Percentiles rank a stretch among this genome's conserved stretches.
Conservation (phyloP, 495 filamentous ascomycete species). For the Cercophora scortea region DNA sequence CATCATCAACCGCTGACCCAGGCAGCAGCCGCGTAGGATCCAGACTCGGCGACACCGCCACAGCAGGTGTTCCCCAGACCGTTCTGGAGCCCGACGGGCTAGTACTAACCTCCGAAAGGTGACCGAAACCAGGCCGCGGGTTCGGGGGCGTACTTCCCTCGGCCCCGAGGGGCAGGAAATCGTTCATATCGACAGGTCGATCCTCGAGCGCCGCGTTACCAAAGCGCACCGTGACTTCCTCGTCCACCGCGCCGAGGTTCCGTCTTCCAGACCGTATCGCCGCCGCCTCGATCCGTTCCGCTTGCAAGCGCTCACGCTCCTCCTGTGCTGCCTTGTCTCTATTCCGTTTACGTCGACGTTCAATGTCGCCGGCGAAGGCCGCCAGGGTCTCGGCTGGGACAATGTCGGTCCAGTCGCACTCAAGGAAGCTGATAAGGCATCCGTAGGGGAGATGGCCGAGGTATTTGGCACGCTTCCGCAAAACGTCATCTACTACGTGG, state of each 20-base stretch:
- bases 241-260: constrained; percentile 25
- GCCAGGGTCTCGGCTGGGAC: constrained; percentile 68
- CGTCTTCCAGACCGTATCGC: constrained; percentile 35
- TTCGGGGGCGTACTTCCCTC: constrained; percentile 31
- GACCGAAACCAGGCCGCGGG: constrained; percentile 34
- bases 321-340: constrained; percentile 81
- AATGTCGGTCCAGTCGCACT: constrained; percentile 95
- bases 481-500: constrained; percentile 82
- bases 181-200: constrained; percentile 35
- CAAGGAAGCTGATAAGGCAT: constrained; percentile 87
- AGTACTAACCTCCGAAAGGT: constrained; percentile 53
- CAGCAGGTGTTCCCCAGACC: constrained; percentile 76
- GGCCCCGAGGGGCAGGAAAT: constrained; percentile 60
- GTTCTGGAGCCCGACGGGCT: constrained; percentile 69
- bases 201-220: constrained; percentile 14
- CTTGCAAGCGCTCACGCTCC: constrained; percentile 81
- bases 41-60: constrained; percentile 45
- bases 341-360: constrained; percentile 69
- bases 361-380: constrained; percentile 67
- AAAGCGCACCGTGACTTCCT: constrained; percentile 25
- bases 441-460: constrained; percentile 85
- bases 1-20: constrained; percentile 47
- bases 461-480: constrained; percentile 83
- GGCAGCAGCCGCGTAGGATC: neutral
- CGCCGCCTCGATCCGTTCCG: constrained; percentile 70